phyloP scores from a whole-genome alignment of 148 eudicot genomes.

The Cornus suecica region DNA sequence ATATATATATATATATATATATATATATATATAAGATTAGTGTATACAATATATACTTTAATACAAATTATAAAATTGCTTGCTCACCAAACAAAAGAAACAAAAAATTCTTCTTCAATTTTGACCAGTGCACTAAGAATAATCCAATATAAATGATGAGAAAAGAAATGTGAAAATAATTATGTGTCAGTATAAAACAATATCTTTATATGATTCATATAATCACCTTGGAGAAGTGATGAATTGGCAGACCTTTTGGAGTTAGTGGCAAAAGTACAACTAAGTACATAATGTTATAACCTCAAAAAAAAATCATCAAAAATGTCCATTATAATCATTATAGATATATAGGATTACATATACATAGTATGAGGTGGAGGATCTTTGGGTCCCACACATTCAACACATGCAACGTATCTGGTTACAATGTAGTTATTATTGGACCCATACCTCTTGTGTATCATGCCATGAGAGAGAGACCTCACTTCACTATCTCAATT shows the following conservation, averaged over 20 bases:
- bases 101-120: no score
- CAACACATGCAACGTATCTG: slow-evolving; percentile 14
- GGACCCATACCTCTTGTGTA: neutral
- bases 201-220: neutral
- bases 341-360: neutral
- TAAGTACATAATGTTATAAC: neutral
- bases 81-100: no score
- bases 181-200: neutral
- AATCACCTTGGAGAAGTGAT: neutral
- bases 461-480: neutral
- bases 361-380: neutral
- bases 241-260: neutral
- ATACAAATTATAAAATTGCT: no score
- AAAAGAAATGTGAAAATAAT: neutral
- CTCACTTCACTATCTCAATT: neutral
- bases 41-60: no score
- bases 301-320: neutral
- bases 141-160: neutral
- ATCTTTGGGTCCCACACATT: slow-evolving; percentile 2
- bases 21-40: no score
- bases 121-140: no score
- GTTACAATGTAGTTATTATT: neutral
- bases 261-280: neutral
- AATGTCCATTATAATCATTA: neutral
- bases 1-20: no score